These are phyloP conservation scores for Exophiala bonariae DNA, from an alignment of 2,329 filamentous ascomycete species.

Conservation along the genomic window DNA sequence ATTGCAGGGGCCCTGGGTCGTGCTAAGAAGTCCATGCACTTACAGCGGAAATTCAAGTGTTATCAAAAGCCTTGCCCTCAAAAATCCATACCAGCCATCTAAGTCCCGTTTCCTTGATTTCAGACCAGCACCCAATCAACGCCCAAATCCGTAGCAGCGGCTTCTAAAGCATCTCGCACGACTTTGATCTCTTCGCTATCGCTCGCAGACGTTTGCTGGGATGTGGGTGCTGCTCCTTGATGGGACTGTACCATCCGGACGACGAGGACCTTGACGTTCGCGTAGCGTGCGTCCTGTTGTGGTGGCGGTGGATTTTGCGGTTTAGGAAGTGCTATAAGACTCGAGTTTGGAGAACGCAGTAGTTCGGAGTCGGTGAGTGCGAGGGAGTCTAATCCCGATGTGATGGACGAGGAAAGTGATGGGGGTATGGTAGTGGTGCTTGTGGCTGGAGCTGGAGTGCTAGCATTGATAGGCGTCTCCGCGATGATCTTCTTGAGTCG, in stretches of 20 bases:
- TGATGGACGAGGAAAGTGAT: background rate
- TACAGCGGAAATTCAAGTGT: too few relatives aligned
- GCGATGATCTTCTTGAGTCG: slow-evolving; percentile 1
- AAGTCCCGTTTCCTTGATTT: background rate
- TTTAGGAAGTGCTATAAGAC: too few relatives aligned
- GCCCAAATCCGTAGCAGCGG: background rate
- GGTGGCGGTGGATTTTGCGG: background rate
- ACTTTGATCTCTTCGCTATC: background rate
- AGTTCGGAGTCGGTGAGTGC: background rate
- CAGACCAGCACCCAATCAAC: slow-evolving; percentile 2
- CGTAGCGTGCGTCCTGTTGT: slow-evolving; percentile 12
- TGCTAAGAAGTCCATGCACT: too few relatives aligned
- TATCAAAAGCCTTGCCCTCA: too few relatives aligned
- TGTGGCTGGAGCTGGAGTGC: too few relatives aligned
- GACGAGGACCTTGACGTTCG: slow-evolving; percentile 20
- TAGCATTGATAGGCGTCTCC: too few relatives aligned
- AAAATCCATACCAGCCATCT: too few relatives aligned
- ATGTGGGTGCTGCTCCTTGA: background rate
- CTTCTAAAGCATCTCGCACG: background rate
- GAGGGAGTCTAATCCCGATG: background rate
- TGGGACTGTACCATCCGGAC: slow-evolving; percentile 11
- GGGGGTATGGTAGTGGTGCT: background rate
- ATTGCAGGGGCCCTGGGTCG: too few relatives aligned
- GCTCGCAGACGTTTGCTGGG: too few relatives aligned
- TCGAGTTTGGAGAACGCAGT: too few relatives aligned